These are phyloP conservation scores for Pyricularia grisea DNA, from an alignment of 2,329 filamentous ascomycete genomes.

Conservation along the genomic window DNA sequence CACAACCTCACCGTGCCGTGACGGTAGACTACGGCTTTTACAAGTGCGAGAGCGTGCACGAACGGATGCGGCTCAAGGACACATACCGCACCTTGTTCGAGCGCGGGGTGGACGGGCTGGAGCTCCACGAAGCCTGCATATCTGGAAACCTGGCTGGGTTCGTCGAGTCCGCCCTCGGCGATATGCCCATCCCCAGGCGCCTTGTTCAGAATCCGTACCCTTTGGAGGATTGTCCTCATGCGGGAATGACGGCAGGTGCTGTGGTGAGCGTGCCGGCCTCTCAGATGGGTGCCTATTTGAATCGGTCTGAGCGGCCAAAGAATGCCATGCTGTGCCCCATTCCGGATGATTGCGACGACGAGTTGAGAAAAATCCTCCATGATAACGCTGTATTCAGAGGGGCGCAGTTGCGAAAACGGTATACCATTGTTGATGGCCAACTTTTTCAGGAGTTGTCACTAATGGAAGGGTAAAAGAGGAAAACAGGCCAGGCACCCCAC, in stretches of 20 bases:
- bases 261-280: too few species aligned
- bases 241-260: neutral
- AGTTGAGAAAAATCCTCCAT: too few species aligned
- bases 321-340: too few species aligned
- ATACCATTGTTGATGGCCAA: too few species aligned
- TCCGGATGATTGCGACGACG: too few species aligned
- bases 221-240: neutral
- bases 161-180: neutral
- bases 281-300: too few species aligned
- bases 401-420: too few species aligned
- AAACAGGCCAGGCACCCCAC: too few species aligned
- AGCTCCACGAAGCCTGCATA: neutral
- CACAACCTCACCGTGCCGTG: neutral
- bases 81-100: neutral
- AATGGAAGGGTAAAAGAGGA: too few species aligned
- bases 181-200: neutral
- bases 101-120: neutral
- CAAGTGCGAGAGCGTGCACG: neutral
- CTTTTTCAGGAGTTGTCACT: too few species aligned
- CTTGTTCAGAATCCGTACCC: neutral
- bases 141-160: neutral
- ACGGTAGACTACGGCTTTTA: neutral
- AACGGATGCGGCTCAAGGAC: neutral
- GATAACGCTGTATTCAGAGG: too few species aligned
- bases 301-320: too few species aligned